phyloP scores from a whole-genome alignment of 768 basidiomycete species.

The Cyathus striatus region DNA sequence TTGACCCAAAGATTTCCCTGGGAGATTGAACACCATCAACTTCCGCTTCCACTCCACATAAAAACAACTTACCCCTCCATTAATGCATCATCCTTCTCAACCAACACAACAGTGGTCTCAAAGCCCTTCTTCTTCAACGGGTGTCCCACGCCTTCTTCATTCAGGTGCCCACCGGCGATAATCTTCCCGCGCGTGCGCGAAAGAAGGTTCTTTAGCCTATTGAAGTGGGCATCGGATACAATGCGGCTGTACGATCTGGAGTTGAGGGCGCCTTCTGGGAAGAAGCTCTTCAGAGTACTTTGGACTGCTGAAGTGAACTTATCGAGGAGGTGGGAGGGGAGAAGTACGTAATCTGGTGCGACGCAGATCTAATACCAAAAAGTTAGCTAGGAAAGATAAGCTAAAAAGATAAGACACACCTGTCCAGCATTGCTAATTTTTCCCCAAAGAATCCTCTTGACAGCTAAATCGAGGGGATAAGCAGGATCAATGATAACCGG shows the following conservation, averaged over 20 bases:
- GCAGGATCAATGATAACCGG: constrained; percentile 34
- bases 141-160: constrained; percentile 22
- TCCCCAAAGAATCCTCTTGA: constrained; percentile 63
- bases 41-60: neutral
- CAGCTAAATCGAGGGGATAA: constrained; percentile 42
- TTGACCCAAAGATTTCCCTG: constrained; percentile 73
- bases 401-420: constrained; percentile 17
- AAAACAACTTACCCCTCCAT: constrained; percentile 48
- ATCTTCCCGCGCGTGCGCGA: constrained; percentile 50
- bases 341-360: constrained; percentile 44
- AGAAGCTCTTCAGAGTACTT: constrained; percentile 41
- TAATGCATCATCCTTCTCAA: constrained; percentile 48
- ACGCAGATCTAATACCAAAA: constrained; percentile 68
- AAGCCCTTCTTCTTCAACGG: constrained; percentile 40
- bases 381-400: no score
- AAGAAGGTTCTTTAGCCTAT: constrained; percentile 47
- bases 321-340: constrained; percentile 34
- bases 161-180: constrained; percentile 35
- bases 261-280: constrained; percentile 44
- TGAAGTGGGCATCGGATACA: constrained; percentile 47
- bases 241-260: constrained; percentile 44
- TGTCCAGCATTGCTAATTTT: constrained; percentile 66
- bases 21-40: no score
- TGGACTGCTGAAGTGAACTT: constrained; percentile 40
- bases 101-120: constrained; percentile 55